A percentile compares a stretch with the other conserved stretches of the same genome.
phyloP scores from a whole-genome alignment of 148 eudicot species.

The Arbutus unedo region DNA sequence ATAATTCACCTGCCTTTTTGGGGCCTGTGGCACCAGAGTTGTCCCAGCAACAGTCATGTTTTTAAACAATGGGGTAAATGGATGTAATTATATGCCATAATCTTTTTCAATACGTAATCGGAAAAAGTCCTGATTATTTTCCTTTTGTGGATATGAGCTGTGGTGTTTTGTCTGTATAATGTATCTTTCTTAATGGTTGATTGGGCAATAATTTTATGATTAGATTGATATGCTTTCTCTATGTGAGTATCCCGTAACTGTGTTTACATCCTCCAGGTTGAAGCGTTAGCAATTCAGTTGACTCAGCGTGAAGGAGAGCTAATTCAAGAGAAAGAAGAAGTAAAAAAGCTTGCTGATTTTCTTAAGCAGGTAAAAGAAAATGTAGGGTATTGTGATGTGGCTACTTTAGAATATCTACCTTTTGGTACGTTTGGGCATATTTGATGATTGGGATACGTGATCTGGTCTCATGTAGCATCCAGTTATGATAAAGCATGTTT shows the following conservation, averaged over 20 bases:
- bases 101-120: background rate
- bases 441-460: background rate
- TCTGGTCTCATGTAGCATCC: background rate
- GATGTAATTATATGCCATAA: background rate
- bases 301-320: constrained; percentile 95
- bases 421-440: background rate
- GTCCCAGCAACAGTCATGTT: background rate
- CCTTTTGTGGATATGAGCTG: background rate
- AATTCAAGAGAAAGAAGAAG: constrained; percentile 94
- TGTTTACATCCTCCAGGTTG: constrained; percentile 54
- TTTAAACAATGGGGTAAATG: background rate
- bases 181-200: background rate
- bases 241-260: constrained; percentile 1
- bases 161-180: background rate
- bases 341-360: constrained; percentile 83
- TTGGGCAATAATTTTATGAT: background rate
- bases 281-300: constrained; percentile 94
- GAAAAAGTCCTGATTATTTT: background rate
- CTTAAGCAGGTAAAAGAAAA: constrained; percentile 69
- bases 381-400: background rate
- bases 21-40: background rate
- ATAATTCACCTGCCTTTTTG: background rate
- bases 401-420: background rate
- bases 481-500: background rate
- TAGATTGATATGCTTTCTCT: background rate